These are phyloP conservation scores for Mercurialis annua DNA, from an alignment of 345 rosid genomes.

Conservation along the genomic window DNA sequence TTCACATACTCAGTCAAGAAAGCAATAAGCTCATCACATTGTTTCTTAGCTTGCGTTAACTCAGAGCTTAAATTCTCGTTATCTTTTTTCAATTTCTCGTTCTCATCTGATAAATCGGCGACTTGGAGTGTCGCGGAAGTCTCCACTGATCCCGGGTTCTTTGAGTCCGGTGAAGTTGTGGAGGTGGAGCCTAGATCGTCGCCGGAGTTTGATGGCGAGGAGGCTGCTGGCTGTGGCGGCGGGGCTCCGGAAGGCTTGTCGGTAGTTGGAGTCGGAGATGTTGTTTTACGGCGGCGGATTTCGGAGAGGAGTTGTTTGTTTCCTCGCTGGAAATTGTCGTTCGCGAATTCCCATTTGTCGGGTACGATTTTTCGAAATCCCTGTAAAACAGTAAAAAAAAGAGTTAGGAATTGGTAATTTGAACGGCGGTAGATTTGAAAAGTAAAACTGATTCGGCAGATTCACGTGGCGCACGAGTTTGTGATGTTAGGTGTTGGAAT, in stretches of 20 bases:
- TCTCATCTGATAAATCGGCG: constrained; percentile 68
- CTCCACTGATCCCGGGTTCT: constrained; percentile 75
- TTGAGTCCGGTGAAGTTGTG: constrained; percentile 68
- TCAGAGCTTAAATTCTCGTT: constrained; percentile 66
- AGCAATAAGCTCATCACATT: constrained; percentile 64
- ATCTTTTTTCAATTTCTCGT: constrained; percentile 74
- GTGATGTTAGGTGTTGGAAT: constrained; percentile 1
- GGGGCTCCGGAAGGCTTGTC: constrained; percentile 28
- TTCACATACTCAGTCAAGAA: constrained; percentile 58
- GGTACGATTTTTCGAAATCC: constrained; percentile 76
- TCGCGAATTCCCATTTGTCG: constrained; percentile 85
- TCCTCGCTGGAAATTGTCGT: constrained; percentile 62
- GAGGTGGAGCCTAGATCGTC: constrained; percentile 78
- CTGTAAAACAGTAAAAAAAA: constrained; percentile 21
- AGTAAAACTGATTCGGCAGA: neutral
- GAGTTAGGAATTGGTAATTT: constrained; percentile 3
- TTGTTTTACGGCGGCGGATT: constrained; percentile 56
- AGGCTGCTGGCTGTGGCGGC: neutral
- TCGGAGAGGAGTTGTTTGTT: constrained; percentile 46
- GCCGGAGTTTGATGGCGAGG: constrained; percentile 62
- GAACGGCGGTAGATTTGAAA: neutral
- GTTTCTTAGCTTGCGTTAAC: constrained; percentile 75
- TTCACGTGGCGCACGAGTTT: constrained; percentile 6
- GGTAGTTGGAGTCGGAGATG: constrained; percentile 14
- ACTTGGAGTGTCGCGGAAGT: constrained; percentile 31